Conservation (phyloP, 805 yeast species). For the Tetrapisispora namnaoensis region DNA sequence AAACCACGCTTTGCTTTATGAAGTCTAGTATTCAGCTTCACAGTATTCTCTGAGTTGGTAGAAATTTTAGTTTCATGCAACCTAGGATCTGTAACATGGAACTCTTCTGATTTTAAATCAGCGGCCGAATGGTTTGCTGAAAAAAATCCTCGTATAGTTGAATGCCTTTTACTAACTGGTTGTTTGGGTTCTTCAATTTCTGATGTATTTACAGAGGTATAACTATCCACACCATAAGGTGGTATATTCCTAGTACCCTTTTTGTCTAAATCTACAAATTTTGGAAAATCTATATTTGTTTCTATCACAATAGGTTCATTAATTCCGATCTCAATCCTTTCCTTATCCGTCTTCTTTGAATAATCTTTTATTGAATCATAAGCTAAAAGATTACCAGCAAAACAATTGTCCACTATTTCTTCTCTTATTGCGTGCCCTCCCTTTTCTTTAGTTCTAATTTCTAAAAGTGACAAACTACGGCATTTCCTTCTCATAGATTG, state of each 20-base stretch:
- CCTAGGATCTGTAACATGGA: constrained; percentile 2
- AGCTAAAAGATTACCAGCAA: constrained; percentile 51
- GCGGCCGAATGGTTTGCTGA: not conserved
- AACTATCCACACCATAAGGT: constrained; percentile 30
- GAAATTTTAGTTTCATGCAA: constrained; percentile 11
- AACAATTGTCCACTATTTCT: constrained; percentile 41
- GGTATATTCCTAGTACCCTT: constrained; percentile 22
- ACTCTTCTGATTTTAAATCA: not conserved
- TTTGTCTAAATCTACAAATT: constrained; percentile 22
- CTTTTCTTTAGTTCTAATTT: constrained; percentile 50
- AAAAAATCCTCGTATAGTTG: constrained; percentile 16
- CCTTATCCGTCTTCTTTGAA: constrained; percentile 20
- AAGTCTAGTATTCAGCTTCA: constrained; percentile 14
- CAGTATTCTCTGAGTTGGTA: constrained; percentile 14
- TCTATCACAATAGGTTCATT: constrained; percentile 24
- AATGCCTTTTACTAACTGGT: constrained; percentile 1
- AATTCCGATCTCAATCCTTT: constrained; percentile 17
- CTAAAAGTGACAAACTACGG: constrained; percentile 50
- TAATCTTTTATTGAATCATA: constrained; percentile 30
- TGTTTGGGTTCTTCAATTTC: constrained; percentile 9
- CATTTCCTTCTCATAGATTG: constrained; percentile 34
- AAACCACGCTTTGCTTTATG: constrained; percentile 29
- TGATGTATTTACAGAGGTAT: constrained; percentile 7
- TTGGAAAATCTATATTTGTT: constrained; percentile 26
- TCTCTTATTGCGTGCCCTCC: constrained; percentile 49